A percentile compares a stretch with the other conserved stretches of the same genome.
Evolutionary conservation across 176 grass and related monocot species (phyloP).

Genomic region (Juncus effusus): DNA sequence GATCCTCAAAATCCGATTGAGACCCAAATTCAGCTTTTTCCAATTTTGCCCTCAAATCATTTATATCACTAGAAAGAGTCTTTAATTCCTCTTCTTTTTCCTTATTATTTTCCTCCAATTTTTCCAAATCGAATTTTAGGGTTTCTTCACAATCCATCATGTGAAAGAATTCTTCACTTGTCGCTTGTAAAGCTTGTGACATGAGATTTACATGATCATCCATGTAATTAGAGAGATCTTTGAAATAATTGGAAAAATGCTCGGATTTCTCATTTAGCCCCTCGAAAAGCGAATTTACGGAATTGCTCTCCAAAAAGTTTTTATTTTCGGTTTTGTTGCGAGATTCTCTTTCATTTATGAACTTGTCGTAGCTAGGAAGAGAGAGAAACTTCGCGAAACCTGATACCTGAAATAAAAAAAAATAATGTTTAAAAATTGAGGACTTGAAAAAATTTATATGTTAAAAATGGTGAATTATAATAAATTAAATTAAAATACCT

Average conservation of each 20-base stretch:
- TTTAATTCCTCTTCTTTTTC: constrained; percentile 57
- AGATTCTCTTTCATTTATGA: constrained; percentile 48
- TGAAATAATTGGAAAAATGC: constrained; percentile 37
- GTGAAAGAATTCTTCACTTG: constrained; percentile 48
- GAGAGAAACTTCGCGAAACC: constrained; percentile 43
- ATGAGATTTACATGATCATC: constrained; percentile 47
- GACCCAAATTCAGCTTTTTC: constrained; percentile 53
- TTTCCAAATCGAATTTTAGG: constrained; percentile 61
- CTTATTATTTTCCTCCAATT: constrained; percentile 46
- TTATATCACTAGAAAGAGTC: constrained; percentile 44
- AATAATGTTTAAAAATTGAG: neutral
- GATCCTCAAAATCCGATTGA: constrained; percentile 55
- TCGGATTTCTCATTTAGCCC: constrained; percentile 48
- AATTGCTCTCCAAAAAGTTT: constrained; percentile 43
- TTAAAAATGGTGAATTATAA: too few species aligned
- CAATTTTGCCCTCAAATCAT: constrained; percentile 52
- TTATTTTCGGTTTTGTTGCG: constrained; percentile 29
- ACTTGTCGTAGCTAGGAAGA: constrained; percentile 50
- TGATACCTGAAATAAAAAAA: constrained; percentile 43
- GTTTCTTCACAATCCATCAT: constrained; percentile 50
- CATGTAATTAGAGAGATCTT: constrained; percentile 60
- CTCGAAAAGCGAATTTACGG: constrained; percentile 51
- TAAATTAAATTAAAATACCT: constrained; percentile 46
- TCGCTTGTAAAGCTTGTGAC: constrained; percentile 46
- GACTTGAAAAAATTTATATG: neutral